A percentile compares a stretch with the other conserved stretches of the same genome.
phyloP scores from a whole-genome alignment of 2,329 filamentous ascomycete genomes.

The Pseudophaeomoniella oleicola region DNA sequence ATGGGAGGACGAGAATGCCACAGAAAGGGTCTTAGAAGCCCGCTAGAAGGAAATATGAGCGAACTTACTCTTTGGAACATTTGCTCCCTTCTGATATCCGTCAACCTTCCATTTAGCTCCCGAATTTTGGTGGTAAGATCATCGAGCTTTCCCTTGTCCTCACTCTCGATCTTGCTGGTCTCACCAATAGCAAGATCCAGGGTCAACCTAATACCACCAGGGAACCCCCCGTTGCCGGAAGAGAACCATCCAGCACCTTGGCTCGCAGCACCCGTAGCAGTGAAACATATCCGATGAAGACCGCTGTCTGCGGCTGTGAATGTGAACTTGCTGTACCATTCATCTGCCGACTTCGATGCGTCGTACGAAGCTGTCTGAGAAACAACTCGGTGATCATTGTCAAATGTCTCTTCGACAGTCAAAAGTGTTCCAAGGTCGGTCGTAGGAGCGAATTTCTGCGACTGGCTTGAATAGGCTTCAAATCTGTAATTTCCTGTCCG shows the following conservation, averaged over 20 bases:
- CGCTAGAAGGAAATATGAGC: no score
- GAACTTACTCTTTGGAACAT: constrained; percentile 73
- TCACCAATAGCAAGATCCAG: constrained; percentile 90
- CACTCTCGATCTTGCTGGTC: constrained; percentile 83
- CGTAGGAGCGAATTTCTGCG: constrained; percentile 55
- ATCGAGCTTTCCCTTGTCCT: constrained; percentile 82
- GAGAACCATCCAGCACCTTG: constrained; percentile 59
- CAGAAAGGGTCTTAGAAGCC: no score
- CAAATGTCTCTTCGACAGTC: constrained; percentile 89
- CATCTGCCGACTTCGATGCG: constrained; percentile 56
- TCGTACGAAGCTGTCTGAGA: constrained; percentile 7
- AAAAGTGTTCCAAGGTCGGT: constrained; percentile 71
- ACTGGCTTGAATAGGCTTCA: constrained; percentile 64
- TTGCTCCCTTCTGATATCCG: constrained; percentile 86
- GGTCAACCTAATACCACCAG: constrained; percentile 66
- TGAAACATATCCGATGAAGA: constrained; percentile 92
- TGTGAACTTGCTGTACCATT: constrained; percentile 66
- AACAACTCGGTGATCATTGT: constrained; percentile 94
- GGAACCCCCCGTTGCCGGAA: constrained; percentile 47
- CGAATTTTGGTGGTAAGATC: constrained; percentile 78
- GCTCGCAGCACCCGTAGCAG: constrained; percentile 59
- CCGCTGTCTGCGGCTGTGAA: constrained; percentile 92
- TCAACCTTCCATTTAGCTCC: constrained; percentile 74
- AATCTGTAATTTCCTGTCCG: constrained; percentile 68
- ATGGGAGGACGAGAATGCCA: no score